These are phyloP conservation scores for Sonneratia alba DNA, from an alignment of 345 rosid species.

Conservation along the genomic window DNA sequence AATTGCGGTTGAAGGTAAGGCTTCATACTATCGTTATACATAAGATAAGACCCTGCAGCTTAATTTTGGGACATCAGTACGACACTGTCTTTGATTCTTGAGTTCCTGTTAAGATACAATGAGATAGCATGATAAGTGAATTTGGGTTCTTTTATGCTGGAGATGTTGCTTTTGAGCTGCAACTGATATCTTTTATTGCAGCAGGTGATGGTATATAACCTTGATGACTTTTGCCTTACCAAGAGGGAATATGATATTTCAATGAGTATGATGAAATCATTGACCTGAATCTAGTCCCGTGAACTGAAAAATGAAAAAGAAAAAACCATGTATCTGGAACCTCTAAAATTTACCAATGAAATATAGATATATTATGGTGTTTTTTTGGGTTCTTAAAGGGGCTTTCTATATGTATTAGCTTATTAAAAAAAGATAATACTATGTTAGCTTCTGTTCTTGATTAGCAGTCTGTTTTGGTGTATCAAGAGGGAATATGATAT, in stretches of 20 bases:
- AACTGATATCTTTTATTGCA: not conserved
- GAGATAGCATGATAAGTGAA: not conserved
- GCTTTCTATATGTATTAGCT: not conserved
- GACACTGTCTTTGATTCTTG: not conserved
- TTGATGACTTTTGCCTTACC: too few species aligned
- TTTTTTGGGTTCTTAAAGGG: not conserved
- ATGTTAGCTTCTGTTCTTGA: not conserved
- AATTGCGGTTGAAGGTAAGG: slow-evolving; percentile 74
- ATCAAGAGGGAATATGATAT: not conserved
- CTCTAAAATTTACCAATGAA: not conserved
- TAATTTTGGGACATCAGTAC: not conserved
- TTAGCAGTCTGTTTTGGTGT: not conserved
- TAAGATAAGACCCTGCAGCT: not conserved
- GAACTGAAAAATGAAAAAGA: not conserved
- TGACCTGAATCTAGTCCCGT: not conserved
- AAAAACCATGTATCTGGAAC: not conserved
- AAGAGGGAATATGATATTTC: not conserved
- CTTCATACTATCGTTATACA: not conserved
- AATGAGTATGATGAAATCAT: not conserved
- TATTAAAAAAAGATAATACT: not conserved
- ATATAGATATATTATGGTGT: not conserved
- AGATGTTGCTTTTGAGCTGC: not conserved
- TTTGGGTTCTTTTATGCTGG: not conserved
- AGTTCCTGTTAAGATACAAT: not conserved
- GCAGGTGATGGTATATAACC: too few species aligned